Evolutionary conservation across 495 filamentous ascomycete genomes (phyloP), one percentile per base, ranked within the genome.

Genomic region (Aspergillus haitiensis): DNA sequence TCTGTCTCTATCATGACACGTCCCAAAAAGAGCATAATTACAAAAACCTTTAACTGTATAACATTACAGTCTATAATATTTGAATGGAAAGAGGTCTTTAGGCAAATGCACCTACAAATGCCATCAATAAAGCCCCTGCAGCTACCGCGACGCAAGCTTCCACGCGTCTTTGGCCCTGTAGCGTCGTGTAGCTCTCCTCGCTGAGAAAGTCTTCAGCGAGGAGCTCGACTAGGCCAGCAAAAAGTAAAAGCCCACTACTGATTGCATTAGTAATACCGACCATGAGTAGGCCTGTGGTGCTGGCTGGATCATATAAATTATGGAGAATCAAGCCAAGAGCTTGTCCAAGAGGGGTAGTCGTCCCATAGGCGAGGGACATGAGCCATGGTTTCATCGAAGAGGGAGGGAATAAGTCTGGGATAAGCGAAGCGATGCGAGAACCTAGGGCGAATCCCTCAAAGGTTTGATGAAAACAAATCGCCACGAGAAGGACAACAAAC

Each of bases 201-300:
- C 86, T 89, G 64, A 98, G 71, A 70, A 98, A 97, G 68, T 98
- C 93, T 73, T 98, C 93, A 6, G 93, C 91, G 11, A 98, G 80
- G 46, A 98, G 75, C 72, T 97, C 92, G 0, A 96, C 93, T 55
- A 98, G 72, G 5, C 93, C 93, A 0, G 93, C 93, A 73, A 96
- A 98, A 9, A 98, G 79, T 52, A 98, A 70, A 50, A 98, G 75
- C 0, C 93, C 93, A 65, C 86, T 88, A 31, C 87, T 91, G 59
- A 98, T 89, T 34, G 89, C 92, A 66, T 98, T 98, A 79, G 92
- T 97, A 65, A 92, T 82, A 13, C 93, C 93, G 3, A 97, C 93
- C 85, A 92, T 91, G 33, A 97, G 78, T 55, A 98, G 70, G 0
- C 93, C 93, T 0, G 88, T 87, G 61, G 92, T 82, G 64, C 87